Conservation (phyloP, 2,329 filamentous ascomycete genomes). For the Aspergillus sp. region DNA sequence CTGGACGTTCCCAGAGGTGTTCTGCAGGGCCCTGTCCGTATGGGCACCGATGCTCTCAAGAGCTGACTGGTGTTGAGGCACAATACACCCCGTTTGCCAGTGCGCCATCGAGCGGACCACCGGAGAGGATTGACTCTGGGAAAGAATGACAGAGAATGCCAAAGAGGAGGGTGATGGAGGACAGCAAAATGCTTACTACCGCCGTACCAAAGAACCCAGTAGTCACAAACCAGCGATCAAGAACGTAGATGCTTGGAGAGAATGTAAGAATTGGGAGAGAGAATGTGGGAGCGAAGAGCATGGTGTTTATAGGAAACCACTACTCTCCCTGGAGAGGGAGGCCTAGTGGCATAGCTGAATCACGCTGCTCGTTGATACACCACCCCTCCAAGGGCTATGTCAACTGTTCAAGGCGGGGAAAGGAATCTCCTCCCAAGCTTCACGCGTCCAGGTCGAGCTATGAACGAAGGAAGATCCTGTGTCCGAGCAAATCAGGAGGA, state of each 20-base stretch:
- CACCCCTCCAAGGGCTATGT: constrained; percentile 41
- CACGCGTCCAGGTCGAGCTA: constrained; percentile 35
- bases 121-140: constrained; percentile 31
- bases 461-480: constrained; percentile 29
- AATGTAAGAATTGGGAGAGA: constrained; percentile 47
- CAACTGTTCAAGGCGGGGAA: constrained; percentile 33
- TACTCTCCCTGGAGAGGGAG: constrained; percentile 31
- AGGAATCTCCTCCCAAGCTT: constrained; percentile 28
- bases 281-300: constrained; percentile 47
- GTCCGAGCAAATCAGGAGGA: constrained; percentile 41
- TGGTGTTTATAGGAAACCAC: constrained; percentile 45
- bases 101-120: constrained; percentile 43
- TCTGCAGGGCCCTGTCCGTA: constrained; percentile 42
- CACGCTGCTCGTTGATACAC: constrained; percentile 35
- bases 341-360: constrained; percentile 39
- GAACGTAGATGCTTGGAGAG: constrained; percentile 43
- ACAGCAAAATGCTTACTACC: constrained; percentile 42
- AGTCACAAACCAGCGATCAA: constrained; percentile 37
- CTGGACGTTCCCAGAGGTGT: constrained; percentile 48
- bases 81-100: constrained; percentile 43
- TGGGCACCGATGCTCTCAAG: constrained; percentile 39
- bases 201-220: constrained; percentile 41
- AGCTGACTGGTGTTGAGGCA: constrained; percentile 39
- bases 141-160: constrained; percentile 47
- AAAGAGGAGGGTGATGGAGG: constrained; percentile 33